Conservation (phyloP, 331 rosid species). For the Quercus lobata region DNA sequence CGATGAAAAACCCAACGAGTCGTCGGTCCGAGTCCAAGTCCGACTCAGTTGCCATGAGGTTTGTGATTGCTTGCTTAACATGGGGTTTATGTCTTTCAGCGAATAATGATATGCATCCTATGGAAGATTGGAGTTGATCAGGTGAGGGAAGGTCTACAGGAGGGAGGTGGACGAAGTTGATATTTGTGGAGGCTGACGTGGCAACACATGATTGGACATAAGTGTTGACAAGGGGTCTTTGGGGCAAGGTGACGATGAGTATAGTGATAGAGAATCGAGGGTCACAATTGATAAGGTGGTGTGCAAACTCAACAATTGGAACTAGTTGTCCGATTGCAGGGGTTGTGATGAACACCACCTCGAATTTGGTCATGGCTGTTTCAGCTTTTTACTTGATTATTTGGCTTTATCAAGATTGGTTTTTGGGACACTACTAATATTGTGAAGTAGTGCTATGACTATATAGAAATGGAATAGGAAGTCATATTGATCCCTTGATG, state of each 20-base stretch:
- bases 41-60: no score
- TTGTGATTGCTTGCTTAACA: background rate
- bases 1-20: no score
- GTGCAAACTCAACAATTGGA: conserved; percentile 31
- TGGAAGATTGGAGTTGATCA: conserved; percentile 4
- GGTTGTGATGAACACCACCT: conserved; percentile 24
- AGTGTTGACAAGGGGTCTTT: conserved; percentile 22
- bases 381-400: background rate
- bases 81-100: conserved; percentile 3
- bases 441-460: no score
- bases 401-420: background rate
- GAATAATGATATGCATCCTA: background rate
- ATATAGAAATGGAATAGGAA: no score
- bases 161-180: conserved; percentile 5
- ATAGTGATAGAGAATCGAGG: conserved; percentile 17
- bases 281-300: conserved; percentile 14
- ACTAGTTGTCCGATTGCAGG: conserved; percentile 21
- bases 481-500: no score
- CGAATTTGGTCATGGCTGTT: background rate
- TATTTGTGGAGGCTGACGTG: background rate
- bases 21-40: no score
- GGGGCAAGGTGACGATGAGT: conserved; percentile 26
- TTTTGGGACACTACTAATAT: no score
- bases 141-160: background rate
- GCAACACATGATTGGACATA: conserved; percentile 21